Base-by-base conservation (phyloP, 495 filamentous ascomycete genomes). In the Xylaria nigripes region DNA sequence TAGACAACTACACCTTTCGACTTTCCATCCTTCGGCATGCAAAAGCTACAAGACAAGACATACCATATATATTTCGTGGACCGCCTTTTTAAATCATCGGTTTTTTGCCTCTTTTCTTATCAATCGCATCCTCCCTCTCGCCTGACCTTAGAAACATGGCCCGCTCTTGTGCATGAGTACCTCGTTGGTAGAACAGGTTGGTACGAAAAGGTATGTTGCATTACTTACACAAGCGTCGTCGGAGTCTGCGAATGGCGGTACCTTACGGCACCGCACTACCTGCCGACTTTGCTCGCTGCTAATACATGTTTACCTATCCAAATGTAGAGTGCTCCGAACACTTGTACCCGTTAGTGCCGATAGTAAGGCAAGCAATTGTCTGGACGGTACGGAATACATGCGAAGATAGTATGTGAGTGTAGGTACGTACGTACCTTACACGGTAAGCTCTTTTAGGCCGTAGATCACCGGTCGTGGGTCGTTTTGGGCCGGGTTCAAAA, bases 91-190 rank as follows among this genome's bases (percentile, higher is more conserved):
- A 55, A 55, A 44, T 44, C 41, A 3, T 25, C 41, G 27, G 54
- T 48, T 47, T 59, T 60, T 40, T 18, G 15, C n/a, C n/a, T 40
- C 36, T 18, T 40, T 40, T 40, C 36, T 40, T 40, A 40, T 40
- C 36, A 40, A 40, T 40, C 32, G 10, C 27, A 12, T 36, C 2
- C 32, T 15, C 16, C 12, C 3, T 40, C 10, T 8, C 15, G 51
- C 10, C 34, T 47, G 46, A 45, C 50, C 24, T 2, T 27, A 48
- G n/a, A 48, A 49, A 32, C 54, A 21, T 47, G 63, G 64, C 59
- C 59, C 63, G 62, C 63, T 55, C 49, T 54, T 57, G 38, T 66
- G 64, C 64, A 66, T 66, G 46, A 47, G 40, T 46, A 27, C 32
- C 32, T 9, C n/a, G 34, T 61, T 49, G 61, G 56, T 50, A 54